Conservation (phyloP, 306 rosid genomes). For the Calophaca sinica region DNA sequence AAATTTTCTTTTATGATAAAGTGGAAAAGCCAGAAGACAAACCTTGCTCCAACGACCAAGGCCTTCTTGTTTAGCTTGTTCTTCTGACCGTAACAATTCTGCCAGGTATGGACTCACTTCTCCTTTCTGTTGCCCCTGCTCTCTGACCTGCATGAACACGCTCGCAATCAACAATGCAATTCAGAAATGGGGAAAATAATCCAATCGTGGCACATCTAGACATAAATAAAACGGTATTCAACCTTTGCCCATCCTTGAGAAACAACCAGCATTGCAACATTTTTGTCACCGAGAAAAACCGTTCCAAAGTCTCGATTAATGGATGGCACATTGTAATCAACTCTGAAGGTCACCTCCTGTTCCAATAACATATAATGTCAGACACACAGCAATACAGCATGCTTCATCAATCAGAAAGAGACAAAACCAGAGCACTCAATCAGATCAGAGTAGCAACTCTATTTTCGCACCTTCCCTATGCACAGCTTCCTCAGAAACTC, state of each 20-base stretch:
- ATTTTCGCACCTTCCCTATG: conserved; percentile 77
- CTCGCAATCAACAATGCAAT: conserved; percentile 37
- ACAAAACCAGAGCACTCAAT: conserved; percentile 28
- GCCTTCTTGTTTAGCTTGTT: conserved; percentile 87
- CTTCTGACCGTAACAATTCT: conserved; percentile 81
- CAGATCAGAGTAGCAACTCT: neutral
- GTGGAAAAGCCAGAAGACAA: conserved; percentile 24
- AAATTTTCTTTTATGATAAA: conserved; percentile 6
- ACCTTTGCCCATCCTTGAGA: conserved; percentile 98
- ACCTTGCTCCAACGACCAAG: conserved; percentile 99
- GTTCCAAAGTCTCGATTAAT: conserved; percentile 92
- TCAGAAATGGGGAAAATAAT: neutral
- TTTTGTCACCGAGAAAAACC: conserved; percentile 82
- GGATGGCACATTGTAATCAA: conserved; percentile 84
- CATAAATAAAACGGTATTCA: conserved; percentile 18
- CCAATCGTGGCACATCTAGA: neutral
- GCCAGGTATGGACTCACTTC: conserved; percentile 90
- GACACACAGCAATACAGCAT: conserved; percentile 9
- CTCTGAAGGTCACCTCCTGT: conserved; percentile 88
- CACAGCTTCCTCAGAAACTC: conserved; percentile 88
- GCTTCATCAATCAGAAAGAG: neutral
- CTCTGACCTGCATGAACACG: conserved; percentile 72
- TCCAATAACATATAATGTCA: conserved; percentile 40
- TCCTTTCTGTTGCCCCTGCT: conserved; percentile 89
- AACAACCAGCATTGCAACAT: conserved; percentile 82